Evolutionary conservation across 495 filamentous ascomycete species (phyloP).

Genomic region (Xylaria castorea): DNA sequence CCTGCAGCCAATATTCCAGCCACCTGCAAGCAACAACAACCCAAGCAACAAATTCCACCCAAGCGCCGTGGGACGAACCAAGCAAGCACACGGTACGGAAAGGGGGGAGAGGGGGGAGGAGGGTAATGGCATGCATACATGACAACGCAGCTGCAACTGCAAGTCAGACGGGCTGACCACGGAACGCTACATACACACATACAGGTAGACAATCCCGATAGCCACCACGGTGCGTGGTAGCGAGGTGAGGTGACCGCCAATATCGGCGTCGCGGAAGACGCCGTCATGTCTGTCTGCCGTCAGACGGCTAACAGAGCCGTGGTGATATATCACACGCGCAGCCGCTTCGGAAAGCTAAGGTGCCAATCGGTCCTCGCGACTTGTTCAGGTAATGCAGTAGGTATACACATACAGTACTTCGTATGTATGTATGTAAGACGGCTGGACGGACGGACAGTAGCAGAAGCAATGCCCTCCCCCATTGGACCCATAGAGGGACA

Average conservation of each 20-base stretch:
- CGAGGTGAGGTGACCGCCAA: not conserved
- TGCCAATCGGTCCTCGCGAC: slow-evolving; percentile 9
- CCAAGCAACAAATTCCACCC: not conserved
- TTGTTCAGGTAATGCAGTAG: not conserved
- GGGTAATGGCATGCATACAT: not conserved
- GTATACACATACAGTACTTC: too few relatives aligned
- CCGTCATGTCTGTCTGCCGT: not conserved
- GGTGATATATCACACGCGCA: slow-evolving; percentile 2
- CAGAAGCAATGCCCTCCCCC: not conserved
- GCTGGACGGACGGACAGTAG: not conserved
- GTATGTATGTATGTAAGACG: slow-evolving; percentile 14
- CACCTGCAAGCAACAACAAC: not conserved
- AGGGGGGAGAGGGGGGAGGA: too few relatives aligned
- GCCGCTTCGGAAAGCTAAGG: not conserved
- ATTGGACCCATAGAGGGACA: not conserved
- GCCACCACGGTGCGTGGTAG: not conserved
- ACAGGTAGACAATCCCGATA: not conserved
- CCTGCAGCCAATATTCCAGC: not conserved
- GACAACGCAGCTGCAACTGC: not conserved
- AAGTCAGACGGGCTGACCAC: not conserved
- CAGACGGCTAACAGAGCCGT: not conserved
- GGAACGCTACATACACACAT: not conserved
- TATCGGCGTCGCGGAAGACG: not conserved
- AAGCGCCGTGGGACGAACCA: not conserved
- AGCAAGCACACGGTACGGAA: not conserved